These are phyloP conservation scores for Auricularia cornea DNA, from an alignment of 768 basidiomycete genomes.

Conservation along the genomic window DNA sequence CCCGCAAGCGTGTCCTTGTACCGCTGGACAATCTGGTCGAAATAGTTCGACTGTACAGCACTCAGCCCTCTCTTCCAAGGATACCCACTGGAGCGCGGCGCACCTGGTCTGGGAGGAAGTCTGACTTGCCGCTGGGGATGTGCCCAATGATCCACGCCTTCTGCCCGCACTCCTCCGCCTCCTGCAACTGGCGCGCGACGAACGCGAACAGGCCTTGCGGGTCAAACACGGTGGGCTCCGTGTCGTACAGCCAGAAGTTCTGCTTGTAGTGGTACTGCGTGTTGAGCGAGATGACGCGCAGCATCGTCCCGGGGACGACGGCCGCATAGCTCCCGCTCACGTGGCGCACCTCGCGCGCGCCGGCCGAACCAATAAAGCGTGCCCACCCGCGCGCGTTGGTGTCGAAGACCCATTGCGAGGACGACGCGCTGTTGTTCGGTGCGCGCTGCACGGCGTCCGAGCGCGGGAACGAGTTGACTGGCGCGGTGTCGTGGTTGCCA, in stretches of 20 bases:
- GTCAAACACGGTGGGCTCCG: conserved; percentile 34
- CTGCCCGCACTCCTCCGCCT: conserved; percentile 50
- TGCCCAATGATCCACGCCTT: conserved; percentile 57
- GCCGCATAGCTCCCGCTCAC: conserved; percentile 48
- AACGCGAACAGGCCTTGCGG: conserved; percentile 55
- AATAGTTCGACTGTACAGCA: conserved; percentile 45
- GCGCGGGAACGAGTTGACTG: conserved; percentile 51
- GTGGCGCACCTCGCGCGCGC: conserved; percentile 36
- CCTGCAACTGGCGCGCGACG: conserved; percentile 43
- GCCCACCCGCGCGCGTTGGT: conserved; percentile 43
- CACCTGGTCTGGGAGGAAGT: conserved; percentile 46
- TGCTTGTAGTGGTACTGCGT: conserved; percentile 54
- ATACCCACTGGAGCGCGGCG: background rate
- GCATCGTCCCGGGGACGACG: conserved; percentile 38
- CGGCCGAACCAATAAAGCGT: conserved; percentile 40
- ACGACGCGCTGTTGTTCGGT: conserved; percentile 27
- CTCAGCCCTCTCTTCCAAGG: background rate
- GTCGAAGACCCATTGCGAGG: conserved; percentile 50
- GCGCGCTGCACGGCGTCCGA: background rate
- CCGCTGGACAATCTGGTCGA: conserved; percentile 51
- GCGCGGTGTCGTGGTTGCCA: conserved; percentile 44
- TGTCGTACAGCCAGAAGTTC: conserved; percentile 57
- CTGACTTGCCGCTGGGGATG: conserved; percentile 43
- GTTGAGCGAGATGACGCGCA: conserved; percentile 51
- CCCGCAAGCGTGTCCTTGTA: conserved; percentile 51